Percentiles rank a stretch among this genome's conserved stretches.
Evolutionary conservation across 164 flowering plant genomes (phyloP).

Genomic region (Kingdonia uniflora): DNA sequence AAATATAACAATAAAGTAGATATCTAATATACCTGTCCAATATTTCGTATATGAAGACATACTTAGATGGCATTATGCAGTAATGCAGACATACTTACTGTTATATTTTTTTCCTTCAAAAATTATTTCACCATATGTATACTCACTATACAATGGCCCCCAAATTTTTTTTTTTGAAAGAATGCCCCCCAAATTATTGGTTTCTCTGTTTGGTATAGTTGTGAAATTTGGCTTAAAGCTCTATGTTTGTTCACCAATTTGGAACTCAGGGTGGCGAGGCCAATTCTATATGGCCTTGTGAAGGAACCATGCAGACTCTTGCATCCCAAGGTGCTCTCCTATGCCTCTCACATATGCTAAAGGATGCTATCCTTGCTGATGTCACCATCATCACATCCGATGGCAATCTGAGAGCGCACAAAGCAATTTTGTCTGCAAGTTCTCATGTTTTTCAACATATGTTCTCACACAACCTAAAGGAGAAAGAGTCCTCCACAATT

Average conservation of each 20-base stretch:
- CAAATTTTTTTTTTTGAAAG: too few relatives aligned
- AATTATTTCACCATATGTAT: too few relatives aligned
- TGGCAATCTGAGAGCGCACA: constrained; percentile 70
- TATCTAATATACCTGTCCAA: too few relatives aligned
- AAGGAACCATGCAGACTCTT: constrained; percentile 38
- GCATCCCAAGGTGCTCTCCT: constrained; percentile 44
- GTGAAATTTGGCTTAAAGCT: not conserved
- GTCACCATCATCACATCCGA: constrained; percentile 62
- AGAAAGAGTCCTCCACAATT: constrained; percentile 72
- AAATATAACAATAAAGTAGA: too few relatives aligned
- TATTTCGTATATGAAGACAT: too few relatives aligned
- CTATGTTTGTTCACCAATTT: not conserved
- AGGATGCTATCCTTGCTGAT: constrained; percentile 71
- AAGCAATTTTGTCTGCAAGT: constrained; percentile 67
- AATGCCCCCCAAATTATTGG: too few relatives aligned
- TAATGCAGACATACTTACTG: too few relatives aligned
- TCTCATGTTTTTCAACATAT: constrained; percentile 83
- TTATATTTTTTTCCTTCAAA: not conserved
- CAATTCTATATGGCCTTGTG: constrained; percentile 59
- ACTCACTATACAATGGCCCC: too few relatives aligned
- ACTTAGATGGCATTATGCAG: too few relatives aligned
- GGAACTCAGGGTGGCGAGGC: constrained; percentile 58
- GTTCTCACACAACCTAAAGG: constrained; percentile 74
- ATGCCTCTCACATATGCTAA: constrained; percentile 78
- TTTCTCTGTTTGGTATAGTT: too few relatives aligned